Base-by-base conservation (phyloP, 73 alveolate species). In the Durusdinium trenchii region DNA sequence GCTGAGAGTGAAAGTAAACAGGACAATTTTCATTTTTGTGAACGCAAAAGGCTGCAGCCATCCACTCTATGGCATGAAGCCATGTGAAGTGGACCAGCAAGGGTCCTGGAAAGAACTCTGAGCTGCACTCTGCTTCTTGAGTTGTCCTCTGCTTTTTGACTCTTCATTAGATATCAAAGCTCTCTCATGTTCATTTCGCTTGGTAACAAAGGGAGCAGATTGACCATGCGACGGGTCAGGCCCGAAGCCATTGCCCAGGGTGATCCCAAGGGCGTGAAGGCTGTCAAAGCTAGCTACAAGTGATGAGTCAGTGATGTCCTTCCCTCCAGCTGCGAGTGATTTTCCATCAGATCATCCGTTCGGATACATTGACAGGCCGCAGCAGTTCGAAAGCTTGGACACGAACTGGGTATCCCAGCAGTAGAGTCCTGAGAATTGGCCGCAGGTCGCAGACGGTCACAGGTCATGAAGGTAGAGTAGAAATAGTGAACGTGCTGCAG, bases 381-480 rank as follows among this genome's bases (percentile, higher is more conserved):
- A 42, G 96, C 96, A 40, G 96, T 89, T 45, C 96, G 96, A 3
- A 89, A 89, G 50, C 96, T 89, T 20, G 96, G 96, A 26, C 96
- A 89, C n/a, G 96, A 89, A 71, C 50, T 89, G 96, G 96, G 96
- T n/a, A 89, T 89, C 42, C 96, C 96, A 45, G 84, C 96, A 16
- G 96, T 62, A 42, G 43, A 26, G 9, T 26, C 69, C 96, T 67
- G 36, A 64, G 95, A 3, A 35, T 14, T 7, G n/a, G 85, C 6
- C 48, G n/a, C 48, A 73, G 84, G 23, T 36, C n/a, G n/a, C n/a
- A n/a, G n/a, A n/a, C n/a, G n/a, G n/a, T n/a, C n/a, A n/a, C n/a
- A n/a, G n/a, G n/a, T n/a, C n/a, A n/a, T n/a, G n/a, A n/a, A n/a
- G n/a, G n/a, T n/a, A n/a, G n/a, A n/a, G n/a, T n/a, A n/a, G n/a